These are phyloP conservation scores for Populus nigra DNA, from an alignment of 345 rosid species.

Conservation along the genomic window DNA sequence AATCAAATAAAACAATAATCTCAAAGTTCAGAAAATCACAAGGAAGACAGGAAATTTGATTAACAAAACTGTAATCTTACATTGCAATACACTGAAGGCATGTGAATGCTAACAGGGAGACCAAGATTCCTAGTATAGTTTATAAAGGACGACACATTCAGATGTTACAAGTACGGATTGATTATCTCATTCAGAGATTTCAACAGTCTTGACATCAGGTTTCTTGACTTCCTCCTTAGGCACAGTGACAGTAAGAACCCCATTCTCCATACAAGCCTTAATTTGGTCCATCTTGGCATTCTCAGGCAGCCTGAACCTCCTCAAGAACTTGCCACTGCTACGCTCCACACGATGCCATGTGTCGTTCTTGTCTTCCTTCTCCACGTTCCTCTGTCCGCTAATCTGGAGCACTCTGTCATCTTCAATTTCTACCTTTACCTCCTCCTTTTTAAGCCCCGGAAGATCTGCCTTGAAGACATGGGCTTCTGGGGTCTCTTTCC, in stretches of 20 bases:
- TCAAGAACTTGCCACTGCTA: constrained; percentile 15
- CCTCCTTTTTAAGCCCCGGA: constrained; percentile 13
- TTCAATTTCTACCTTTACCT: constrained; percentile 16
- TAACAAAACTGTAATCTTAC: no score
- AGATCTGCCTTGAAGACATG: constrained; percentile 19
- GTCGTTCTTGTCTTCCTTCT: constrained; percentile 17
- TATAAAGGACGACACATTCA: no score
- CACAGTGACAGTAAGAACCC: constrained; percentile 15
- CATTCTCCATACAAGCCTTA: constrained; percentile 17
- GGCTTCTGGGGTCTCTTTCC: constrained; percentile 19
- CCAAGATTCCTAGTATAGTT: no score
- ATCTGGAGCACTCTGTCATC: constrained; percentile 17
- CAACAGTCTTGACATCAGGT: background rate
- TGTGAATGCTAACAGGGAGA: no score
- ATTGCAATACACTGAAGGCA: no score
- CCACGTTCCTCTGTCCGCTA: constrained; percentile 16
- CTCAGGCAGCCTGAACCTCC: constrained; percentile 18
- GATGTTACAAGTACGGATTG: no score
- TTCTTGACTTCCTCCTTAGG: constrained; percentile 9
- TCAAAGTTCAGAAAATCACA: no score
- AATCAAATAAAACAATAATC: no score
- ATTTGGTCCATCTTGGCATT: constrained; percentile 12
- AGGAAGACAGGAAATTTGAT: no score
- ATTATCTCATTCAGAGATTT: background rate
- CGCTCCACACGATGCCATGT: constrained; percentile 13